Evolutionary conservation across 2,329 filamentous ascomycete species (phyloP), one percentile per base, ranked within the genome.

Genomic region (Colletotrichum sp.): DNA sequence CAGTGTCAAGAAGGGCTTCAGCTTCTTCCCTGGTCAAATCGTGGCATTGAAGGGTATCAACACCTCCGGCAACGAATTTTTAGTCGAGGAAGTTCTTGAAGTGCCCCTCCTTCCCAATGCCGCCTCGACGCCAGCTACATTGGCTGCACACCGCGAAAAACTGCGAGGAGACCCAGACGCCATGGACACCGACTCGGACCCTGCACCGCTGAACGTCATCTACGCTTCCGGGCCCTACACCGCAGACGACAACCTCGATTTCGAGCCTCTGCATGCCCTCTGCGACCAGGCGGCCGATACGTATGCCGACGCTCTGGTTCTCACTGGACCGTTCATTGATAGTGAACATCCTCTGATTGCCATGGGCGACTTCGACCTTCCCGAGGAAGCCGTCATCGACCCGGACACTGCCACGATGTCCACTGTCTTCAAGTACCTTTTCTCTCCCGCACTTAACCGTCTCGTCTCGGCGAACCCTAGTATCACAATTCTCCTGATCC

Each of bases 21-120:
- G 95, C 82, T 95, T 99, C 87, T 99, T 99, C 83, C 97, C 96
- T 0, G 97, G 97, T 8, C 96, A 99, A 82, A 95, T 99, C 69
- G 95, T 98, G 34, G 97, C 96, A 8, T 86, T 99, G 32, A 91
- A 91, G 77, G 97, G 97, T 9, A 95, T 93, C 80, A 99, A 99
- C 82, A 93, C 95, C 24, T 95, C 95, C 1, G 96, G 96, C 0
- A 90, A 93, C 49, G 94, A 95, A 80, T 98, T 99, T 80, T 90
- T 93, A 1, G 95, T 97, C 36, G 92, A 91, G 39, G 93, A 98
- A 81, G 86, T 97, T 5, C 88, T 99, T 8, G 88, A 93, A 1
- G 86, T 95, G 4, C 97, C 97, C 3, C 88, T 95, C 5, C 89
- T 98, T 16, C 92, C 93, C 5, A 92, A 90, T 76, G 93, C 96